A percentile compares a stretch with the other conserved stretches of the same genome.
Evolutionary conservation across 2,329 filamentous ascomycete species (phyloP).

Genomic region (Penicillium sp.): DNA sequence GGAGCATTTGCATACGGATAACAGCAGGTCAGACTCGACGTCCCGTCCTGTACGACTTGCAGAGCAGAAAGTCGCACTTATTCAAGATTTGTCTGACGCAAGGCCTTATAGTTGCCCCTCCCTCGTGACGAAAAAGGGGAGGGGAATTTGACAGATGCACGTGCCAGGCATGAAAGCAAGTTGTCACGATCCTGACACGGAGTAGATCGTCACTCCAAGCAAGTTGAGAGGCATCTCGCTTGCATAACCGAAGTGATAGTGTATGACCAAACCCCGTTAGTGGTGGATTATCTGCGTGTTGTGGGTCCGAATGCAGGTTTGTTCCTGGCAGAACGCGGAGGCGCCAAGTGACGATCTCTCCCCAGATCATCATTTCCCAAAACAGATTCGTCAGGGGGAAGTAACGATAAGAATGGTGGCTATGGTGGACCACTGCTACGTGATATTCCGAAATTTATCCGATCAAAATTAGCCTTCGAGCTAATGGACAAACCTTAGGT

Average conservation of each 20-base stretch:
- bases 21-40: constrained; percentile 1
- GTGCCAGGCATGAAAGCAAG: constrained; percentile 6
- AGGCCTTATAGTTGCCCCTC: neutral
- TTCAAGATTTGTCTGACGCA: neutral
- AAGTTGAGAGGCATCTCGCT: constrained; percentile 6
- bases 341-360: constrained; percentile 6
- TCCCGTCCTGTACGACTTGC: neutral
- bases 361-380: constrained; percentile 17
- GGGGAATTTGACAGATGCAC: constrained; percentile 7
- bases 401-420: neutral
- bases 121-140: neutral
- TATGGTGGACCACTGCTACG: neutral
- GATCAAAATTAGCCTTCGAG: neutral
- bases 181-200: constrained; percentile 4
- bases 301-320: neutral
- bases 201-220: constrained; percentile 9
- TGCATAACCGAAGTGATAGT: constrained; percentile 15
- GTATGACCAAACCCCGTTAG: neutral
- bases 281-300: neutral
- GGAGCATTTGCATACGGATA: neutral
- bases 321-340: neutral
- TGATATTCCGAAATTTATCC: constrained; percentile 8
- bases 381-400: constrained; percentile 14
- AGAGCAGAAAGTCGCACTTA: neutral
- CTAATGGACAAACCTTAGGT: neutral